Percentiles rank a stretch among this genome's conserved stretches.
These are phyloP conservation scores for Yamadazyma scolyti DNA, from an alignment of 805 yeast species.

Conservation along the genomic window DNA sequence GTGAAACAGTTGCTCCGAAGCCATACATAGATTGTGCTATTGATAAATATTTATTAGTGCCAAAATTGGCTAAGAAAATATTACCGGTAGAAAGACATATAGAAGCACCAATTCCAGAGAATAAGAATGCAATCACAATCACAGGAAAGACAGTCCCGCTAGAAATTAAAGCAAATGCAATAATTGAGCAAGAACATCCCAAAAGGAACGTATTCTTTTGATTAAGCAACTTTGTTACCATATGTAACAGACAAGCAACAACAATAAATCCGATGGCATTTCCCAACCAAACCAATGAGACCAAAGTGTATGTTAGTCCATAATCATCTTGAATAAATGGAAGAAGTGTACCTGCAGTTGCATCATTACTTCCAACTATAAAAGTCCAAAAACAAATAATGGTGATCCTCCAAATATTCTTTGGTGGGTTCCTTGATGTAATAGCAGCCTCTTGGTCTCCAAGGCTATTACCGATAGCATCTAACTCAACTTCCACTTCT, in stretches of 20 bases:
- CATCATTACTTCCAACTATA: constrained; percentile 46
- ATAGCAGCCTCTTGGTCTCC: too few species aligned
- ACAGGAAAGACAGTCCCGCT: constrained; percentile 48
- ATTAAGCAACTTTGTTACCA: constrained; percentile 37
- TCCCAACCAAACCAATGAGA: constrained; percentile 55
- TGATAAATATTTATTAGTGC: constrained; percentile 52
- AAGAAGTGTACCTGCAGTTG: constrained; percentile 58
- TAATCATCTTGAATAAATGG: constrained; percentile 51
- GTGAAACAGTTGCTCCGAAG: constrained; percentile 65
- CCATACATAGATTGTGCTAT: constrained; percentile 68
- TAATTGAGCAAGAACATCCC: constrained; percentile 31
- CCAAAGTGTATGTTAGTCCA: constrained; percentile 46
- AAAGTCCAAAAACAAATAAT: constrained; percentile 40
- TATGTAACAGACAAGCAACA: constrained; percentile 47
- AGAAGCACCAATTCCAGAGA: constrained; percentile 56
- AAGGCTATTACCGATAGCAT: too few species aligned
- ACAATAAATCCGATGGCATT: constrained; percentile 53
- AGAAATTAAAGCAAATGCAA: constrained; percentile 44
- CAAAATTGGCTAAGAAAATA: constrained; percentile 47
- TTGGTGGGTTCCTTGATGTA: constrained; percentile 40
- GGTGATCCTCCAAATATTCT: constrained; percentile 38
- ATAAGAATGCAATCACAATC: constrained; percentile 46
- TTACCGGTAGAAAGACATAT: constrained; percentile 47
- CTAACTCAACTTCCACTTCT: too few species aligned
- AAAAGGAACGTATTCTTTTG: constrained; percentile 32